Evolutionary conservation across 192 early-diverging fungal species (phyloP).

Genomic region (Entomortierella parvispora): DNA sequence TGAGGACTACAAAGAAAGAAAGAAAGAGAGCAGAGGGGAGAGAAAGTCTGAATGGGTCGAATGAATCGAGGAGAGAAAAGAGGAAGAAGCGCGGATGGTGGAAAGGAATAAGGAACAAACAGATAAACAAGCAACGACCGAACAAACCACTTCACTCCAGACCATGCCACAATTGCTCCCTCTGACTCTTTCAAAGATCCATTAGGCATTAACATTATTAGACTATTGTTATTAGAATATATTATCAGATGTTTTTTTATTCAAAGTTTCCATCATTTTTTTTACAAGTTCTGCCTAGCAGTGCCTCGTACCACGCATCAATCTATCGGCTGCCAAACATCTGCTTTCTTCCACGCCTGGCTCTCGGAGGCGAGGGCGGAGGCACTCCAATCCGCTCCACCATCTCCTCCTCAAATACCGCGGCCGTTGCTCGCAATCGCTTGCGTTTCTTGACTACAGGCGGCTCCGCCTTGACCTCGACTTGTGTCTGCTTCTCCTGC

Average conservation of each 20-base stretch:
- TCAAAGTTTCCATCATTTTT: no score
- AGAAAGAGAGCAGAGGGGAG: neutral
- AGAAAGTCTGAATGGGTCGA: no score
- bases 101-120: neutral
- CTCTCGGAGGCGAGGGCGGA: neutral
- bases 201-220: no score
- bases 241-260: no score
- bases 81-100: neutral
- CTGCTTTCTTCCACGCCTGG: neutral
- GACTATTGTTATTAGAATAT: no score
- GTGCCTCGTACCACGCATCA: no score
- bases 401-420: constrained; percentile 30
- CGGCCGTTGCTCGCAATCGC: constrained; percentile 17
- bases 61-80: neutral
- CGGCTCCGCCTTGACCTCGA: neutral
- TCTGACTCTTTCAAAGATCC: no score
- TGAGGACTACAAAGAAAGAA: neutral
- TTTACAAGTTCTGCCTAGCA: no score
- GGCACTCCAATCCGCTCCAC: constrained; percentile 17
- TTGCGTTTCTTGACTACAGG: constrained; percentile 9
- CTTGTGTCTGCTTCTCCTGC: neutral
- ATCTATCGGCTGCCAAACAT: neutral
- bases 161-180: no score
- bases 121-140: neutral
- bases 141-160: no score